A percentile compares a stretch with the other conserved stretches of the same genome.
These are phyloP conservation scores for Corylus avellana DNA, from an alignment of 306 rosid species.

Conservation along the genomic window DNA sequence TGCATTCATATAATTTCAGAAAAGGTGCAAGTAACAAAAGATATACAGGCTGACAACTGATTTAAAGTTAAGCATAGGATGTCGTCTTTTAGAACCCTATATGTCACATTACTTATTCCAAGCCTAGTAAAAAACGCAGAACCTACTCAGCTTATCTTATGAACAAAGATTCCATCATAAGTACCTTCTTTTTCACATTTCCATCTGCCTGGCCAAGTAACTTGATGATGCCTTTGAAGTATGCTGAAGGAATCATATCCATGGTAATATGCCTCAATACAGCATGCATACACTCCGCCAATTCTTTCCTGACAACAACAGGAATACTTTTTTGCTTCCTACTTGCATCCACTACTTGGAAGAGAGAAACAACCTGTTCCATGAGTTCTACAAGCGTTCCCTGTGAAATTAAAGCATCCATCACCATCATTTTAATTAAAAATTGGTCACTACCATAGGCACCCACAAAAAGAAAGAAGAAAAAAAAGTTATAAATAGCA, in stretches of 20 bases:
- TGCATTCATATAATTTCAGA: neutral
- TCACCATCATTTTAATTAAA: conserved; percentile 15
- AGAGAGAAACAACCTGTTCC: conserved; percentile 64
- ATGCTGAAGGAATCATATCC: conserved; percentile 63
- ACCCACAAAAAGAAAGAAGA: neutral
- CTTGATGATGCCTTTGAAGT: conserved; percentile 57
- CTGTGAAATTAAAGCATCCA: conserved; percentile 44
- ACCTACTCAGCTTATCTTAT: neutral
- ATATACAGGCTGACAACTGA: neutral
- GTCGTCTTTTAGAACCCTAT: neutral
- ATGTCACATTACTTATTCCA: neutral
- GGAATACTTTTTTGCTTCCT: conserved; percentile 49
- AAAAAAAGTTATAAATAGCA: neutral
- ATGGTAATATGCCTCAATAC: conserved; percentile 51
- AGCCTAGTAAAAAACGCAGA: neutral
- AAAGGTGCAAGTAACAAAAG: neutral
- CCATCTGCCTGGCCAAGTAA: conserved; percentile 64
- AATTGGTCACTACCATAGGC: neutral
- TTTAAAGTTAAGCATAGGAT: neutral
- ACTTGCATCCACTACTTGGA: conserved; percentile 60
- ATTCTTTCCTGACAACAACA: conserved; percentile 52
- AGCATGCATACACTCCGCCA: conserved; percentile 60
- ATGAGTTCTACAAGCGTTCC: conserved; percentile 57
- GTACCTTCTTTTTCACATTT: conserved; percentile 72
- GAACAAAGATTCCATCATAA: neutral